Base-by-base conservation (phyloP, 73 alveolate species). In the Blepharisma japonicum region DNA sequence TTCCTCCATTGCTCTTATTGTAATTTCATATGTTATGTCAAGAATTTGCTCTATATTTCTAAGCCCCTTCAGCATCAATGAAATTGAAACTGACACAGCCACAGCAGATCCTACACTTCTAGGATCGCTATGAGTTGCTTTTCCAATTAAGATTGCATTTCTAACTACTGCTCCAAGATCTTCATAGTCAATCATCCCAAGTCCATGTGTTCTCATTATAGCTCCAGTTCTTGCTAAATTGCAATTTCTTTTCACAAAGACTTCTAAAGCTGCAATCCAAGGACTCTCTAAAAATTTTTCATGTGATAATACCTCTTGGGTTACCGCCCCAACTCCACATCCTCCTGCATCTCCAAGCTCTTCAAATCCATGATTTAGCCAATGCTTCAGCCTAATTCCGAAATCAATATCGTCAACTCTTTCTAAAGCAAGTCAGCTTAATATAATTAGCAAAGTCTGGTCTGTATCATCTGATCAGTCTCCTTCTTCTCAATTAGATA, bases 311-410 rank as follows among this genome's bases (percentile, higher is more conserved):
- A 81, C 87, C 6, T 45, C 54, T 38, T 68, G 53, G n/a, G 83
- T 71, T 9, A 77, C 53, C 32, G 61, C 77, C 0, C 87, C 87
- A 66, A 81, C 25, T 11, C 87, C 87, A 42, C 71, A 71, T 9
- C 83, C 87, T 6, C 78, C 53, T 50, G 77, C 56, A 53, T 81
- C 87, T 5, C 87, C 87, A 6, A 81, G 71, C 56, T 81, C 87
- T 21, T 50, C 77, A 71, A 81, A 70, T 21, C 87, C 87, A 6
- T 71, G 51, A 1, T 51, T 11, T 18, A 56, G 68, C 87, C 87
- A 81, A 45, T 55, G 51, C 39, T 18, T 20, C 25, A 81, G 83
- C 23, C 47, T 61, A 14, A 2, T 4, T 1, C 47, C 74, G 5
- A 61, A 61, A 9, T 61, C 47, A 8, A 2, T 8, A 61, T n/a